phyloP scores from a whole-genome alignment of 345 rosid genomes.

The Aethionema arabicum region DNA sequence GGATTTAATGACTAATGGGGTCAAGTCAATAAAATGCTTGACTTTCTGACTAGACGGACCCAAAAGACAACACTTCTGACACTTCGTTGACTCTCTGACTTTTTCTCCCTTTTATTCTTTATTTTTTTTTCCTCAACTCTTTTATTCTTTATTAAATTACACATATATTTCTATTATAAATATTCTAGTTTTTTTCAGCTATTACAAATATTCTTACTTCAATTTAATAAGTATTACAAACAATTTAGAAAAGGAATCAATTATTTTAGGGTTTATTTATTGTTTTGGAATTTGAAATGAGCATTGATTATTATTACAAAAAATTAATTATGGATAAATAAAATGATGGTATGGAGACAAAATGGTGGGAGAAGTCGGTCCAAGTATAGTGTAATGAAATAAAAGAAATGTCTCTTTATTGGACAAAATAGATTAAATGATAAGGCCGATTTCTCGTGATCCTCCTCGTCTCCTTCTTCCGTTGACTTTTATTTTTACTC shows the following conservation, averaged over 20 bases:
- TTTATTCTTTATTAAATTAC: constrained; percentile 24
- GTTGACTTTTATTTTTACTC: constrained; percentile 36
- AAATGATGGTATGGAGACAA: constrained; percentile 10
- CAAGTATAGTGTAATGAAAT: constrained; percentile 27
- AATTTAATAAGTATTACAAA: no score
- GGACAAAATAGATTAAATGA: constrained; percentile 30
- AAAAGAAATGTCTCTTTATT: constrained; percentile 32
- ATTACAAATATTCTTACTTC: constrained; percentile 4
- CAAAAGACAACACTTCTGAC: constrained; percentile 41
- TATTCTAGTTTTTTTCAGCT: neutral
- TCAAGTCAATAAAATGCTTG: constrained; percentile 34
- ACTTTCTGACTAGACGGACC: constrained; percentile 50
- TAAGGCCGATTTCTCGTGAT: constrained; percentile 38
- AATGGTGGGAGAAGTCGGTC: constrained; percentile 37
- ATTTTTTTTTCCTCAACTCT: constrained; percentile 25
- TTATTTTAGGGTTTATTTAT: neutral
- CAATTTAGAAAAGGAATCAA: no score
- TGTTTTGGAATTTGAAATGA: constrained; percentile 8
- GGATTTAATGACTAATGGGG: constrained; percentile 42
- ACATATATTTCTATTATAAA: constrained; percentile 16
- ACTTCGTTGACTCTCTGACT: constrained; percentile 58
- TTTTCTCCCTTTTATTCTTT: neutral
- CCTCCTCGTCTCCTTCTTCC: constrained; percentile 34
- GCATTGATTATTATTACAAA: constrained; percentile 11
- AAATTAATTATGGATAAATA: constrained; percentile 1